Percentiles rank a stretch among this genome's conserved stretches.
phyloP scores from a whole-genome alignment of 2,329 filamentous ascomycete genomes.

The Colletotrichum siamense region DNA sequence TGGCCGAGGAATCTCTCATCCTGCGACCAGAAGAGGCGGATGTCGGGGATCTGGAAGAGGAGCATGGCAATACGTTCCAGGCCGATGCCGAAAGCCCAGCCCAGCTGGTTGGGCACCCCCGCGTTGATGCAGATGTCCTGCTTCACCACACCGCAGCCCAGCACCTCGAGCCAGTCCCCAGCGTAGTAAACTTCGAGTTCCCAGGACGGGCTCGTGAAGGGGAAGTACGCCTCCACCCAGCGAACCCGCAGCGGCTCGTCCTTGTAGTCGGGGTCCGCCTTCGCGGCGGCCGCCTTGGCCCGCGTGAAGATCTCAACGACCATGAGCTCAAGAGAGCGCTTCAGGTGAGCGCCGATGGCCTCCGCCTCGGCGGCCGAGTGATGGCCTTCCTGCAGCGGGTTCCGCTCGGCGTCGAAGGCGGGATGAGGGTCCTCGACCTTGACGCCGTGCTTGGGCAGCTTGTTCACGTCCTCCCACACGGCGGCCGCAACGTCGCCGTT shows the following conservation, averaged over 20 bases:
- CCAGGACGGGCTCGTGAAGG: conserved; percentile 94
- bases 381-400: conserved; percentile 77
- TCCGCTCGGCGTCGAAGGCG: conserved; percentile 76
- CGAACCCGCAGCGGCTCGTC: conserved; percentile 82
- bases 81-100: conserved; percentile 96
- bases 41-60: conserved; percentile 94
- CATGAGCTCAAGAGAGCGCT: conserved; percentile 86
- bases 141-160: conserved; percentile 90
- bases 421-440: conserved; percentile 85
- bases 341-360: conserved; percentile 84
- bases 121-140: conserved; percentile 83
- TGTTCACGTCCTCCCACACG: conserved; percentile 73
- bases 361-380: conserved; percentile 81
- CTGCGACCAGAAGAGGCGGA: conserved; percentile 92
- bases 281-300: conserved; percentile 70
- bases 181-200: conserved; percentile 96
- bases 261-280: conserved; percentile 51
- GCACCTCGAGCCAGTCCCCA: conserved; percentile 93
- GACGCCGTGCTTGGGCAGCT: conserved; percentile 75
- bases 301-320: conserved; percentile 87
- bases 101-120: conserved; percentile 74
- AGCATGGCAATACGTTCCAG: conserved; percentile 97
- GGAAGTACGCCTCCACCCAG: conserved; percentile 98
- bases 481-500: conserved; percentile 65
- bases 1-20: conserved; percentile 87